Conservation (phyloP, 805 yeast species). For the Sugiyamaella lignohabitans region DNA sequence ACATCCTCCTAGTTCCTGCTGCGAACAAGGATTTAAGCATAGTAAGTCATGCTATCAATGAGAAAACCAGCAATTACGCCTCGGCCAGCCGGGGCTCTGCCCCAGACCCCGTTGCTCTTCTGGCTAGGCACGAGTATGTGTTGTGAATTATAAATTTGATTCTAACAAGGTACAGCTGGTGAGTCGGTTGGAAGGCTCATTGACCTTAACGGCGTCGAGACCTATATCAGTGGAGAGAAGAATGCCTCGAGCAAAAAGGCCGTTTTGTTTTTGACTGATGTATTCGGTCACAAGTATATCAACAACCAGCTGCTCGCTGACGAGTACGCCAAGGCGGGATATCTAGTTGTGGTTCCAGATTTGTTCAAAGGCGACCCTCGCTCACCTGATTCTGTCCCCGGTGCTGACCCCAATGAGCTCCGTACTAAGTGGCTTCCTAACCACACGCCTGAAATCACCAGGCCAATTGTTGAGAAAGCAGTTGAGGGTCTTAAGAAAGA, state of each 20-base stretch:
- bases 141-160: too few species aligned
- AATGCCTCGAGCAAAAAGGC: slow-evolving; percentile 39
- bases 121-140: too few species aligned
- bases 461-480: slow-evolving; percentile 44
- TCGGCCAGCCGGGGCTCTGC: too few species aligned
- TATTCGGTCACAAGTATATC: slow-evolving; percentile 53
- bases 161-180: slow-evolving; percentile 17
- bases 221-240: slow-evolving; percentile 43
- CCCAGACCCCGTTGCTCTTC: too few species aligned
- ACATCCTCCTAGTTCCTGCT: neutral
- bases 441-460: slow-evolving; percentile 47
- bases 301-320: slow-evolving; percentile 50
- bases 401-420: slow-evolving; percentile 21
- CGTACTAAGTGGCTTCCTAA: slow-evolving; percentile 43
- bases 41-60: neutral
- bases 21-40: neutral
- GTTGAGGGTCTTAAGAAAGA: slow-evolving; percentile 40
- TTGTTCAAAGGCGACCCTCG: slow-evolving; percentile 41
- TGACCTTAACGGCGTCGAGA: slow-evolving; percentile 29
- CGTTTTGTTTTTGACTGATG: slow-evolving; percentile 58
- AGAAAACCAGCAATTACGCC: too few species aligned
- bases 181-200: slow-evolving; percentile 23
- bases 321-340: slow-evolving; percentile 52
- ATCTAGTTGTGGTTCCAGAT: slow-evolving; percentile 68
- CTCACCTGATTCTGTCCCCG: slow-evolving; percentile 38